Base-by-base conservation (phyloP, 1,284 basidiomycete genomes). In the Ganoderma sp. region DNA sequence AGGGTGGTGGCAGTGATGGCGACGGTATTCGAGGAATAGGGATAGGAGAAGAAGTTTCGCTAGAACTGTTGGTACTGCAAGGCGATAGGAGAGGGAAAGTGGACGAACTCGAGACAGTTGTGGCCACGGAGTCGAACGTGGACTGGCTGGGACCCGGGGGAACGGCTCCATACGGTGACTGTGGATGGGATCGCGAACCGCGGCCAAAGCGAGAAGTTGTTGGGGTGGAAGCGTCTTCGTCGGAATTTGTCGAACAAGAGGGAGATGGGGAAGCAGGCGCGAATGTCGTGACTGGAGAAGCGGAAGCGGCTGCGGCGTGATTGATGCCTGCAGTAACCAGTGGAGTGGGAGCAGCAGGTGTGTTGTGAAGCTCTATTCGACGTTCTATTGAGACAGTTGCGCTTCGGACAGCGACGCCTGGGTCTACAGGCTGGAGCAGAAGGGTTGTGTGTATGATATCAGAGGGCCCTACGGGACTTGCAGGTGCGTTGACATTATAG, bases 381-480 rank as follows among this genome's bases (percentile, higher is more conserved):
- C 82, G 80, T 71, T 83, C 81, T 69, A 84, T 75, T 56, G 78
- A 74, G 41, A 82, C 69, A 48, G 78, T 77, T 22, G 81, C 78
- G 59, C 79, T 78, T 59, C 78, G 78, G 42, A 83, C 71, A 39
- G 73, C 67, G 66, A 81, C 78, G 50, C 70, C 69, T 10, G 77
- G 76, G 66, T 81, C 78, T 69, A 76, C 67, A 8, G 81, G 79
- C 59, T 76, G 78, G 54, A 83, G 71, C 59, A 75, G 74, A 60
- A 84, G 67, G 42, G 79, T 75, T 63, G 81, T 75, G 67, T 81
- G 80, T 68, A 84, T 74, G 58, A 81, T 74, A 71, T 84, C 82
- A 58, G 75, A 76, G 19, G 83, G 83, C 19, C 81, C 83, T 63
- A 83, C 73, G 14, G 81, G 78, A 57, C 73, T 71, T n/a, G 76